Evolutionary conservation across 2,329 filamentous ascomycete species (phyloP), one percentile per base, ranked within the genome.

Genomic region (Claviceps citrina): DNA sequence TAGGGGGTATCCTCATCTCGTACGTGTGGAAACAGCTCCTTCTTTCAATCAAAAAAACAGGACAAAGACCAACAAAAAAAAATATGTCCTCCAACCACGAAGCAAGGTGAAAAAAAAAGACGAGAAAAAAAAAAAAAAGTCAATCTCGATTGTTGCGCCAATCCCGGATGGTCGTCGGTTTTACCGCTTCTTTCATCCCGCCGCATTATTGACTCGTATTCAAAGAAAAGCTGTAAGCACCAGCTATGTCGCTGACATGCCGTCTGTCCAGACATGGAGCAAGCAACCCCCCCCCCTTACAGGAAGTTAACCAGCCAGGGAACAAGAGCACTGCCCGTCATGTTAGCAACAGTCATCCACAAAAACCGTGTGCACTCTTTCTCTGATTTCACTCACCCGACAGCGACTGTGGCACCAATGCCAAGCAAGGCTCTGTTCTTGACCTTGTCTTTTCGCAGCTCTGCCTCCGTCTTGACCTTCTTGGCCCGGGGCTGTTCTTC

Each of bases 331-430:
- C 62, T 66, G 42, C 9, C 19, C 15, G 31, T 5, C 31, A 12
- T 26, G 40, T 53, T 46, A 54, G 42, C 37, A 26, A 10, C 9
- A 13, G 5, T 20, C 26, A 8, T 13, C 26, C 26, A 24, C 22
- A n/a, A 32, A 31, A 19, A 31, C 4, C 12, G 13, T 33, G 19
- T 7, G n/a, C n/a, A n/a, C n/a, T n/a, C n/a, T n/a, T n/a, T n/a
- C n/a, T n/a, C n/a, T n/a, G n/a, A n/a, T n/a, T 9, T 32, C 13
- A 81, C 86, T 66, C 74, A 96, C 91, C 87, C 87, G 59, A 95
- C 73, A 42, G 84, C 84, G 57, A 95, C 71, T 35, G 84, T 91
- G 43, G 85, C 85, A 46, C 80, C 84, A 39, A 96, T 74, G 43
- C 91, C 89, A 46, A 93, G 71, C 45, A 94, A 66, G 35, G 91